Evolutionary conservation across 1,284 basidiomycete genomes (phyloP).

Genomic region (Athelia psychrophila): DNA sequence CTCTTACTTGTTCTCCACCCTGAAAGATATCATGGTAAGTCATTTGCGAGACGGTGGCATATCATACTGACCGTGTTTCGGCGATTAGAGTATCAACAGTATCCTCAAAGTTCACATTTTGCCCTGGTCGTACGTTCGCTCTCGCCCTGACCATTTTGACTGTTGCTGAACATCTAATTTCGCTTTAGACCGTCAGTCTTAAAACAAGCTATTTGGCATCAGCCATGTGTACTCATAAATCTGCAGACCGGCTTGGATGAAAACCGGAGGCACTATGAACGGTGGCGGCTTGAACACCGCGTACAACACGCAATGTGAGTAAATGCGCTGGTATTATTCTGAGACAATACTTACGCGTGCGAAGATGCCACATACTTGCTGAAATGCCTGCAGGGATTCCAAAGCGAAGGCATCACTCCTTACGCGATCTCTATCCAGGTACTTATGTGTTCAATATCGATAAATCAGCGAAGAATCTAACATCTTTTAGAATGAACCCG

Average conservation of each 20-base stretch:
- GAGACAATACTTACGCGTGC: constrained; percentile 1
- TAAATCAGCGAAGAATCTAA: constrained; percentile 15
- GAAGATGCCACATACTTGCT: constrained; percentile 52
- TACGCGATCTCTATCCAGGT: constrained; percentile 50
- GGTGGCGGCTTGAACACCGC: constrained; percentile 40
- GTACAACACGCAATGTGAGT: constrained; percentile 32
- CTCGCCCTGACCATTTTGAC: neutral
- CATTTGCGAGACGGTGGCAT: too few species aligned
- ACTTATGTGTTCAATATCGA: neutral
- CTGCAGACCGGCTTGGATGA: constrained; percentile 54
- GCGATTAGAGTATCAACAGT: neutral
- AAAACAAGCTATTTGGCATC: too few species aligned
- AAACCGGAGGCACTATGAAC: constrained; percentile 43
- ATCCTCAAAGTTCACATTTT: constrained; percentile 38
- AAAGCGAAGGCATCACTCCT: constrained; percentile 41
- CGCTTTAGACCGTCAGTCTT: neutral
- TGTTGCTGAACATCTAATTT: neutral
- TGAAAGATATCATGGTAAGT: constrained; percentile 8
- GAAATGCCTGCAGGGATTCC: constrained; percentile 52
- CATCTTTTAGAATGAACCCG: constrained; percentile 40
- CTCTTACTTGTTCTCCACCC: constrained; percentile 5
- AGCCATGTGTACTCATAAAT: neutral
- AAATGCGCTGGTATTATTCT: constrained; percentile 1
- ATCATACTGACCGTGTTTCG: too few species aligned
- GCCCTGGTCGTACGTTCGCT: constrained; percentile 51